Evolutionary conservation across 805 yeast species (phyloP).

Genomic region (Starmera dryadoides): DNA sequence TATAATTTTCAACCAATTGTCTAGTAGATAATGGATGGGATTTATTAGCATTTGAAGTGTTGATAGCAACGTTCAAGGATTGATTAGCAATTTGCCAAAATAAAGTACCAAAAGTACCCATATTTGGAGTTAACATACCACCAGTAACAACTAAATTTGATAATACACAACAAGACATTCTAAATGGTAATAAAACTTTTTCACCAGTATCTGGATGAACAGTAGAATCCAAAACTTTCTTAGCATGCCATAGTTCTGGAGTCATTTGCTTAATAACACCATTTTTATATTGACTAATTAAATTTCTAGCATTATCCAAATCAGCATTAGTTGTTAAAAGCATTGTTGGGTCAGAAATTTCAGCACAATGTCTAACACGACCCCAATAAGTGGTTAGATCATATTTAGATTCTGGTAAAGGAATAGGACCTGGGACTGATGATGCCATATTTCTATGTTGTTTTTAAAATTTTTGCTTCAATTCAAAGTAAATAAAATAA

Average conservation of each 20-base stretch:
- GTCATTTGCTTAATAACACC: slow-evolving; percentile 61
- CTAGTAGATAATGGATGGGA: slow-evolving; percentile 80
- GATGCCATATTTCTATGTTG: slow-evolving; percentile 59
- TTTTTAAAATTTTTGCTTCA: background rate
- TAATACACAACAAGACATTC: slow-evolving; percentile 94
- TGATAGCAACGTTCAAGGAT: slow-evolving; percentile 92
- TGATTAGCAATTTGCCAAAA: slow-evolving; percentile 99
- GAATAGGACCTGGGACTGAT: slow-evolving; percentile 73
- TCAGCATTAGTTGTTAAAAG: slow-evolving; percentile 62
- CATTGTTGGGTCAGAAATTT: slow-evolving; percentile 88
- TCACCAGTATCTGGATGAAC: slow-evolving; percentile 97
- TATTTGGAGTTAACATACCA: slow-evolving; percentile 95
- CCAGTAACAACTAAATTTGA: slow-evolving; percentile 92
- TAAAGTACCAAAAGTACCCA: slow-evolving; percentile 83
- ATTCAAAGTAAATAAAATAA: background rate
- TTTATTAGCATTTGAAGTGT: slow-evolving; percentile 93
- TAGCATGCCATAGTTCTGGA: slow-evolving; percentile 84
- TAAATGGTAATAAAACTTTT: slow-evolving; percentile 84
- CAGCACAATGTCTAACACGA: slow-evolving; percentile 90
- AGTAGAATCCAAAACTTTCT: slow-evolving; percentile 81
- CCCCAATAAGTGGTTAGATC: slow-evolving; percentile 87
- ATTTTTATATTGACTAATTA: slow-evolving; percentile 65
- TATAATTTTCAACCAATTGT: slow-evolving; percentile 74
- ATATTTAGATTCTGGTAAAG: slow-evolving; percentile 73
- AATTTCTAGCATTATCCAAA: slow-evolving; percentile 53